These are phyloP conservation scores for Pleurotus djamor DNA, from an alignment of 768 basidiomycete species.

Conservation along the genomic window DNA sequence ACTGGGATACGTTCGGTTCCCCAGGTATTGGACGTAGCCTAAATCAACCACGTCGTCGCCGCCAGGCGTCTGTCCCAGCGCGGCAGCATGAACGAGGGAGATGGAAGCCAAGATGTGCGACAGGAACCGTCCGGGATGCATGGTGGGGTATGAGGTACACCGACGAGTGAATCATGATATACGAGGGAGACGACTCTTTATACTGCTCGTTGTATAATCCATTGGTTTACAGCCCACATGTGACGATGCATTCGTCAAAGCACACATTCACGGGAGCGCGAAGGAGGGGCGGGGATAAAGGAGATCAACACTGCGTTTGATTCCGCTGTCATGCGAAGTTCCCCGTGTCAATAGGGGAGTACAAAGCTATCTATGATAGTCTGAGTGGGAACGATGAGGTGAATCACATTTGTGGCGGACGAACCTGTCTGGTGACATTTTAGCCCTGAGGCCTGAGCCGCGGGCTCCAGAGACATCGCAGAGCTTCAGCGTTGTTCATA, in stretches of 20 bases:
- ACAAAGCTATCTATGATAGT: no score
- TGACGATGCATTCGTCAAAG: background rate
- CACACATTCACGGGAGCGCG: background rate
- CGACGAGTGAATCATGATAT: background rate
- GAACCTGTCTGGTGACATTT: no score
- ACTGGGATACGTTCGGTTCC: slow-evolving; percentile 49
- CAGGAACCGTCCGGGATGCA: background rate
- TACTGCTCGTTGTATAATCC: background rate
- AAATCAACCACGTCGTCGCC: slow-evolving; percentile 40
- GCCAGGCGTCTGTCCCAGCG: background rate
- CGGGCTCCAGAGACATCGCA: no score
- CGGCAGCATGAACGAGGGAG: background rate
- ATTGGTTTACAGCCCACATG: background rate
- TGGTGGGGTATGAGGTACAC: background rate
- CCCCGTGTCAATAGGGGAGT: no score
- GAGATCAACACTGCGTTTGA: background rate
- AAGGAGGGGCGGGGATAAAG: background rate
- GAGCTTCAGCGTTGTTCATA: no score
- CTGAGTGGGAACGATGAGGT: no score
- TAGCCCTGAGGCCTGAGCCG: no score
- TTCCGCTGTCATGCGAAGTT: background rate
- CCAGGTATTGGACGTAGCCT: slow-evolving; percentile 58
- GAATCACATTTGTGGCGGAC: no score
- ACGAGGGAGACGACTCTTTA: background rate
- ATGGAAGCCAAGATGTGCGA: background rate